phyloP scores from a whole-genome alignment of 2,329 filamentous ascomycete genomes.

The Alternaria gaisen region DNA sequence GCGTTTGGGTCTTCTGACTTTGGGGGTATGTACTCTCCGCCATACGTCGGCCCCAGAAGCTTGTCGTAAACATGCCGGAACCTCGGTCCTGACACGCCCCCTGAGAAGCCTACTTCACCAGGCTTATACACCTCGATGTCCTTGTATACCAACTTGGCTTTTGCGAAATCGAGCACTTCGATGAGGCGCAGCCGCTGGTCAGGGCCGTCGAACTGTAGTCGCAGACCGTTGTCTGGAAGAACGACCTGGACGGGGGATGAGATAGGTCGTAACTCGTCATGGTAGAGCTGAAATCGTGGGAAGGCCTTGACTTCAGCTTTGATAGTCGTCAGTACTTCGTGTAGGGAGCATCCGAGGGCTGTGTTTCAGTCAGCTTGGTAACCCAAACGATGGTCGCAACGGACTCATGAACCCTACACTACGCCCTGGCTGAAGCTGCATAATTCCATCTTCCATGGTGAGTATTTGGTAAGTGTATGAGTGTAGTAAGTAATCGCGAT shows the following conservation, averaged over 20 bases:
- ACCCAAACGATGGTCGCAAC: constrained; percentile 4
- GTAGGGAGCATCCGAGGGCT: constrained; percentile 91
- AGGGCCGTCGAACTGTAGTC: constrained; percentile 90
- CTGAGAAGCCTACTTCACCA: constrained; percentile 41
- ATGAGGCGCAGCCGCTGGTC: constrained; percentile 92
- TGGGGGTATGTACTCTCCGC: constrained; percentile 86
- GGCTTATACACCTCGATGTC: constrained; percentile 79
- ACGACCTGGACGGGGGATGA: constrained; percentile 76
- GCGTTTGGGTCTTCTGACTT: constrained; percentile 59
- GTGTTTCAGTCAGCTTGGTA: constrained; percentile 30
- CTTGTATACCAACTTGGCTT: constrained; percentile 83
- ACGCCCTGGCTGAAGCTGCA: constrained; percentile 43
- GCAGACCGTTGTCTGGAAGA: constrained; percentile 85
- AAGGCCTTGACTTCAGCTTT: constrained; percentile 87
- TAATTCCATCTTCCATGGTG: constrained; percentile 43
- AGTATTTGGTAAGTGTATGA: not conserved
- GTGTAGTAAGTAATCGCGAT: not conserved
- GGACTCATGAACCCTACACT: constrained; percentile 54
- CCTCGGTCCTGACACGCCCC: constrained; percentile 68
- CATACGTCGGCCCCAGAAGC: constrained; percentile 92
- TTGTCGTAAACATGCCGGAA: constrained; percentile 93
- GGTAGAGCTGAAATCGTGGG: constrained; percentile 82
- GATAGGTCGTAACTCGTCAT: constrained; percentile 79
- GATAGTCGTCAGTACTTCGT: constrained; percentile 85
- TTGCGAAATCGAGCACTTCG: constrained; percentile 89